These are phyloP conservation scores for Oryza brachyantha DNA, from an alignment of 176 grass and related monocot species.

Conservation along the genomic window DNA sequence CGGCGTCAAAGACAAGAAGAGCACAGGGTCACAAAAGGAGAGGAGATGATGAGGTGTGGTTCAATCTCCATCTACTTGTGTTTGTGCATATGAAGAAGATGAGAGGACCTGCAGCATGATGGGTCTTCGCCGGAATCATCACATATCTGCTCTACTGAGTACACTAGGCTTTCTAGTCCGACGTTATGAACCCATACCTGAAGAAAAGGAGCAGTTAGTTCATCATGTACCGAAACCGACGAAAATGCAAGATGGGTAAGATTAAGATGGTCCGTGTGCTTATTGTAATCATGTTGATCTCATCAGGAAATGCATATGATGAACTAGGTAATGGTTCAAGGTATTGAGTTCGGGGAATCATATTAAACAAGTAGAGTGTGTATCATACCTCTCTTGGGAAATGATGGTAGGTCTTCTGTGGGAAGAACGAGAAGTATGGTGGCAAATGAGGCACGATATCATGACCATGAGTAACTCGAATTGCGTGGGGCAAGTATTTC, in stretches of 20 bases:
- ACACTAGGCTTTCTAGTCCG: constrained; percentile 54
- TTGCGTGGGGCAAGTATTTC: constrained; percentile 61
- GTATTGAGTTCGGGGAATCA: background rate
- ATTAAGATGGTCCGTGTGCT: background rate
- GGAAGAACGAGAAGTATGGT: constrained; percentile 78
- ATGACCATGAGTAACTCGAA: constrained; percentile 71
- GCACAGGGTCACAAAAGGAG: background rate
- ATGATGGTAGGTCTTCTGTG: constrained; percentile 90
- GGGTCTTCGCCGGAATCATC: constrained; percentile 83
- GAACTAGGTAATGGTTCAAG: background rate
- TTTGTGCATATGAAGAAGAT: background rate
- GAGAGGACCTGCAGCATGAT: constrained; percentile 63
- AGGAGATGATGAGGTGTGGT: background rate
- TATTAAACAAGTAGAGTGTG: background rate
- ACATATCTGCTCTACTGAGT: constrained; percentile 60
- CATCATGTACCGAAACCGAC: background rate
- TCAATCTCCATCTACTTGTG: background rate
- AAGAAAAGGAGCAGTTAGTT: background rate
- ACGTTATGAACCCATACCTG: constrained; percentile 76
- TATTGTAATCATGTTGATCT: background rate
- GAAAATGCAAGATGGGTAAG: background rate
- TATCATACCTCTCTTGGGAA: constrained; percentile 79
- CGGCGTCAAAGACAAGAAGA: background rate
- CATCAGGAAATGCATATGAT: background rate
- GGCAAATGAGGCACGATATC: constrained; percentile 92